Percentiles rank a stretch among this genome's conserved stretches.
phyloP scores from a whole-genome alignment of 2,329 filamentous ascomycete genomes.

The Exophiala oligosperma region DNA sequence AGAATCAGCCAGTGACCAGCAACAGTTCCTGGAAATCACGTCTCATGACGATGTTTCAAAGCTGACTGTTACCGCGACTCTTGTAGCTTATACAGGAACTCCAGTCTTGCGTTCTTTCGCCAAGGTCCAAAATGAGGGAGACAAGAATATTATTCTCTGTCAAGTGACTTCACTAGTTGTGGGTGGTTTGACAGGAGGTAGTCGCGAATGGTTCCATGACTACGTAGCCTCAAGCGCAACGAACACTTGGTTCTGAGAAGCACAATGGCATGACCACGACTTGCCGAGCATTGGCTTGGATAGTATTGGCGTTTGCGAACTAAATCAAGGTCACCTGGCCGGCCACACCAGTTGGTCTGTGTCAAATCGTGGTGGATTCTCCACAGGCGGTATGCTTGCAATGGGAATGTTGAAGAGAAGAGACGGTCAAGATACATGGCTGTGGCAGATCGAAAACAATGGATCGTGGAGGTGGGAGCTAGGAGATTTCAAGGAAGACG shows the following conservation, averaged over 20 bases:
- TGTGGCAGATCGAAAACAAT: conserved; percentile 41
- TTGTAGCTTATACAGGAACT: conserved; percentile 25
- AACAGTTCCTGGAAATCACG: conserved; percentile 23
- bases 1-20: neutral
- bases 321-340: conserved; percentile 23
- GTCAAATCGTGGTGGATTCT: conserved; percentile 34
- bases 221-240: conserved; percentile 29
- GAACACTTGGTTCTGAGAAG: conserved; percentile 39
- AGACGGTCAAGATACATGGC: conserved; percentile 32
- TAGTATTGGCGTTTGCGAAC: conserved; percentile 28
- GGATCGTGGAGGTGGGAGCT: conserved; percentile 41
- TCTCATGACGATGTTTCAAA: conserved; percentile 22
- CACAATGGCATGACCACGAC: conserved; percentile 33
- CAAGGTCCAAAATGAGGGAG: conserved; percentile 30
- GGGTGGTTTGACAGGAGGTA: conserved; percentile 24
- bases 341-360: conserved; percentile 28
- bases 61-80: conserved; percentile 25
- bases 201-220: conserved; percentile 29
- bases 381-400: conserved; percentile 33
- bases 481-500: conserved; percentile 36
- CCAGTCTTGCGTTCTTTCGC: conserved; percentile 14
- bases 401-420: conserved; percentile 33
- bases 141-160: conserved; percentile 17
- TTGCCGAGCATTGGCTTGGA: conserved; percentile 35
- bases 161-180: conserved; percentile 31